phyloP scores from a whole-genome alignment of 2,329 filamentous ascomycete genomes.

The Penicillium frequentans region DNA sequence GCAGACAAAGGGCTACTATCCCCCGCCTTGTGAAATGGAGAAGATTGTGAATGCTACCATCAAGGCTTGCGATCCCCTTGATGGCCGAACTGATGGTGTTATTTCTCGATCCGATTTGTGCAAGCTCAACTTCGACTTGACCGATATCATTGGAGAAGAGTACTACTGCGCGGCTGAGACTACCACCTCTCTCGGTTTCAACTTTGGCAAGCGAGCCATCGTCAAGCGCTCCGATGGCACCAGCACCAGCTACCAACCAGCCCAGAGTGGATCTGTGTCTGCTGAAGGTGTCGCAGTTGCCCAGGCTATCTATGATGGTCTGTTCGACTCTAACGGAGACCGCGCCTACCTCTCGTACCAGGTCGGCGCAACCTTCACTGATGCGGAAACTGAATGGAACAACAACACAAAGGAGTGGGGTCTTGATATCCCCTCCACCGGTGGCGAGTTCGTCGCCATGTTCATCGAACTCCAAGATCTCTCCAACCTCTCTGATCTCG shows the following conservation, averaged over 20 bases:
- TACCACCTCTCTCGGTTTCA: conserved; percentile 28
- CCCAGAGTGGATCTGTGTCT: conserved; percentile 32
- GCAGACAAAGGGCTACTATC: conserved; percentile 43
- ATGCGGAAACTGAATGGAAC: conserved; percentile 27
- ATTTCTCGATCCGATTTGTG: conserved; percentile 51
- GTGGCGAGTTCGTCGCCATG: conserved; percentile 40
- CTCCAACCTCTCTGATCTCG: conserved; percentile 43
- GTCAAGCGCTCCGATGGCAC: neutral
- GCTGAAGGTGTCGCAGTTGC: conserved; percentile 33
- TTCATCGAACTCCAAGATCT: conserved; percentile 30
- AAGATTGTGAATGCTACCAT: conserved; percentile 54
- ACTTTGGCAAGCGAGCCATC: neutral
- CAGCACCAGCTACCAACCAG: conserved; percentile 10
- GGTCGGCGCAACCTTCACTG: conserved; percentile 25
- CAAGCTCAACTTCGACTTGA: conserved; percentile 49
- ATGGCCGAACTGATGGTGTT: conserved; percentile 57
- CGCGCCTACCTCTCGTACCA: conserved; percentile 44
- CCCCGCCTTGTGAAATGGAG: conserved; percentile 36
- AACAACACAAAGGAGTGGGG: conserved; percentile 29
- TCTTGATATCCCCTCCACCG: conserved; percentile 32
- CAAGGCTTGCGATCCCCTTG: conserved; percentile 55
- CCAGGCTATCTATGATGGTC: conserved; percentile 38
- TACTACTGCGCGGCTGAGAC: conserved; percentile 45
- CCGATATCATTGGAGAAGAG: conserved; percentile 46
- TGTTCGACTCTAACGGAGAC: conserved; percentile 40